Evolutionary conservation across 805 yeast species (phyloP), one percentile per base, ranked within the genome.

Genomic region (Suhomyces kilbournensis): DNA sequence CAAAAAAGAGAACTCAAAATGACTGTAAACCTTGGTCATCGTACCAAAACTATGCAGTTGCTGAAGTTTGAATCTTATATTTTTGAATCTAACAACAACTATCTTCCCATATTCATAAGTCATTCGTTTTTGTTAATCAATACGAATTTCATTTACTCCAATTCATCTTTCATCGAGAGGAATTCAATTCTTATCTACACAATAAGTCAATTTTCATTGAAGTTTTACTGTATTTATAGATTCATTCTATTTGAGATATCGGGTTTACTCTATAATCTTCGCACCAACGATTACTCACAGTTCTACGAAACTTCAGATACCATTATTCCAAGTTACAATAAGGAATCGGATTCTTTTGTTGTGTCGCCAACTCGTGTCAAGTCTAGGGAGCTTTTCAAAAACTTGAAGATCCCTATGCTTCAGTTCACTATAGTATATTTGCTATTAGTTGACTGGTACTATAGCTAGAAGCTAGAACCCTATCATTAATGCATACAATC

Each of bases 181-280:
- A 28, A 32, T 28, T 30, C 57, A 3, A 39, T 60, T 10, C 9
- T 49, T n/a, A 22, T 59, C 2, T 69, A 66, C 58, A 58, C 60
- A 34, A 17, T 58, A 12, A 55, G 62, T n/a, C 50, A 59, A 19
- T 66, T 63, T 51, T 56, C 65, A 26, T 48, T 70, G 43, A 72
- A 72, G 56, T 64, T 72, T 51, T 69, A 67, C 53, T 65, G 72
- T 49, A 63, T 72, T 32, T 66, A 65, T 49, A 68, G 64, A 53
- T 71, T 66, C 43, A 58, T 70, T 14, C 62, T 72, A 44, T 68
- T 61, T 52, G 75, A 70, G 49, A 51, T 66, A 8, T 60, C 58
- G 1, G 47, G 53, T 19, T 53, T 63, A 9, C 51, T 58, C n/a
- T 55, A 59, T 39, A 17, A 44, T 42, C 45, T 23, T 22, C 30